A percentile compares a stretch with the other conserved stretches of the same genome.
Conservation (phyloP, 306 rosid species). For the Luffa acutangula region DNA sequence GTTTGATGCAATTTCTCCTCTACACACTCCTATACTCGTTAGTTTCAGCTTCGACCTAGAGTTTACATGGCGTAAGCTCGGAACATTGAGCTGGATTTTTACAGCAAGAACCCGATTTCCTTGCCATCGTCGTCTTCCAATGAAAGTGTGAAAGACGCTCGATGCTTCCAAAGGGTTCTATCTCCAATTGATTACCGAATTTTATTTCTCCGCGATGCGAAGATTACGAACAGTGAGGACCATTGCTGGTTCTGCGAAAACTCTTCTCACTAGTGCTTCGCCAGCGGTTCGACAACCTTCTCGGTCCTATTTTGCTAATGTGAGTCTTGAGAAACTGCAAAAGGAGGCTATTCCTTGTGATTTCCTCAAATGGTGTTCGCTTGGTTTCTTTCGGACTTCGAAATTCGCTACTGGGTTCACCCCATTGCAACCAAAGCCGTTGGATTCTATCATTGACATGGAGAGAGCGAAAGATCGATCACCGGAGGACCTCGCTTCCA, state of each 20-base stretch:
- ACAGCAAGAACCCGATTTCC: background rate
- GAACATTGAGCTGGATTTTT: background rate
- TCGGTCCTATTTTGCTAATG: constrained; percentile 17
- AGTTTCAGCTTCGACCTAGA: background rate
- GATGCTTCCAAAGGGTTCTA: too few relatives aligned
- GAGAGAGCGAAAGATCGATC: constrained; percentile 57
- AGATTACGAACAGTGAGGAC: constrained; percentile 1
- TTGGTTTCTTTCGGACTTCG: constrained; percentile 55
- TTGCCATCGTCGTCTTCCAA: background rate
- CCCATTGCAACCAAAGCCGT: constrained; percentile 66
- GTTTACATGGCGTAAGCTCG: background rate
- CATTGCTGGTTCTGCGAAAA: constrained; percentile 2
- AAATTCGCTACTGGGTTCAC: constrained; percentile 70
- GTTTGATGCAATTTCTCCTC: constrained; percentile 10
- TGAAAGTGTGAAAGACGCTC: background rate
- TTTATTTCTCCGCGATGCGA: constrained; percentile 26
- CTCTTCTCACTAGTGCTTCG: background rate
- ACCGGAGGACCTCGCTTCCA: constrained; percentile 60
- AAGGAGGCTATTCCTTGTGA: constrained; percentile 27
- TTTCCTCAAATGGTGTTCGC: constrained; percentile 63
- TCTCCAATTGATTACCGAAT: background rate
- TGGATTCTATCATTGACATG: constrained; percentile 67
- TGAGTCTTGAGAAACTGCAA: constrained; percentile 21
- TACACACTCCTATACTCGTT: background rate
- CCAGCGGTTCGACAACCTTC: constrained; percentile 12